These are phyloP conservation scores for Neoboletus magnificus DNA, from an alignment of 768 basidiomycete genomes.

Conservation along the genomic window DNA sequence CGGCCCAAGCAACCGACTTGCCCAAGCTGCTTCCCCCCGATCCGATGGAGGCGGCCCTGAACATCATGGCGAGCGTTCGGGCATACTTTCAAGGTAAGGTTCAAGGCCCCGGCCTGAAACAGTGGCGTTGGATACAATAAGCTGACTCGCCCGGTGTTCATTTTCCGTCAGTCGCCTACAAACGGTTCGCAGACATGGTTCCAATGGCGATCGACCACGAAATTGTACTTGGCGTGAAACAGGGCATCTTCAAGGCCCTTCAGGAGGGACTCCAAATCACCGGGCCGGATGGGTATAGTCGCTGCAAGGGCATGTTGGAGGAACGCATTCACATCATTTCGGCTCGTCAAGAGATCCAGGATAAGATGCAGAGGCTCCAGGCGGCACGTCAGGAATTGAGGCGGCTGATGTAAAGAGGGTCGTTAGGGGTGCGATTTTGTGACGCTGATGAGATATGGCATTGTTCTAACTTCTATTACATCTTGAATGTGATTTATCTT, in stretches of 20 bases:
- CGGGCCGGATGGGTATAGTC: conserved; percentile 41
- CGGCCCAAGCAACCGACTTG: conserved; percentile 41
- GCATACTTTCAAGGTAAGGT: conserved; percentile 72
- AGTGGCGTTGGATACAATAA: not conserved
- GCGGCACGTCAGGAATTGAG: conserved; percentile 42
- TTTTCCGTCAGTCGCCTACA: conserved; percentile 42
- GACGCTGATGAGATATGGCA: not conserved
- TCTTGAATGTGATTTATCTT: not conserved
- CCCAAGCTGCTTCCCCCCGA: conserved; percentile 50
- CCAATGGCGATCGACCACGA: conserved; percentile 42
- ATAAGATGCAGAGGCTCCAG: conserved; percentile 49
- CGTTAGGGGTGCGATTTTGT: not conserved
- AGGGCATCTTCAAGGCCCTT: conserved; percentile 44
- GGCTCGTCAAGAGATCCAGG: conserved; percentile 45
- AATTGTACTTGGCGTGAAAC: conserved; percentile 44
- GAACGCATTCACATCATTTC: conserved; percentile 46
- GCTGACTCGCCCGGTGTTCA: not conserved
- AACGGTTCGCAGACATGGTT: conserved; percentile 43
- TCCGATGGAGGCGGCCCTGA: conserved; percentile 50
- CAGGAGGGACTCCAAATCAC: conserved; percentile 50
- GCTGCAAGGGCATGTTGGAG: conserved; percentile 50
- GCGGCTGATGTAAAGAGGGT: conserved; percentile 10
- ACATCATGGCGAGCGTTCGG: conserved; percentile 68
- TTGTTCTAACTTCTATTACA: not conserved
- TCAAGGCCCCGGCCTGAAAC: not conserved